Evolutionary conservation across 331 rosid species (phyloP), one percentile per base, ranked within the genome.

Genomic region (Malus hybrid): DNA sequence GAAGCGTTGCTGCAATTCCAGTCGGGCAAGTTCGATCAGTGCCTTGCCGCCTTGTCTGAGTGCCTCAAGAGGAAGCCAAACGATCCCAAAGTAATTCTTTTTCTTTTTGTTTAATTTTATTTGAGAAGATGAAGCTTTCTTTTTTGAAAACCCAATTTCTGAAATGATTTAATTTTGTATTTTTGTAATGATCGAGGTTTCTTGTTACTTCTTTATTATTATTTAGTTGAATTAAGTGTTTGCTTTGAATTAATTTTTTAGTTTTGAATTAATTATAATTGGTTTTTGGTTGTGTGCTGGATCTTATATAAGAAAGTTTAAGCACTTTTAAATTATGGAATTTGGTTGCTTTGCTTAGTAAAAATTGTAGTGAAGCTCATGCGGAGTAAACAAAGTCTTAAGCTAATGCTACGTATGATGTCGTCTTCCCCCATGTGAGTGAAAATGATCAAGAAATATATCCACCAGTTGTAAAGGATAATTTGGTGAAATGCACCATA

Each of bases 1-100:
- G 97, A 95, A 7, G 99, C 99, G 14, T 89, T 87, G 34, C 71
- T 82, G 90, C 93, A 85, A 79, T 95, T 90, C 73, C 99, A 92
- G 83, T 85, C 96, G 5, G 89, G 87, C 36, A 95, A 90, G 89
- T 92, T 87, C 78, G 83, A 82, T 31, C 96, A 88, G 74, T 92
- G 97, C 67, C 86, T 81, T 20, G 87, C 88, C 56, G 91, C 90
- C 16, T 83, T 95, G 88, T 66, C 83, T 77, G 91, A 95, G 90
- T 91, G 93, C 74, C 73, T 85, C 79, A 88, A 52, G 74, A 85
- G 83, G 89, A 92, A 92, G 77, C 86, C 85, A 46, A 79, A 81
- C 80, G 97, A 94, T 92, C 99, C 91, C 44, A 94, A 92, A 92
- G 99, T 94, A 69, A 65, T 44, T 36, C 6, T 19, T 6, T 31